phyloP scores from a whole-genome alignment of 176 grass and related monocot genomes.

The Carex parvula region DNA sequence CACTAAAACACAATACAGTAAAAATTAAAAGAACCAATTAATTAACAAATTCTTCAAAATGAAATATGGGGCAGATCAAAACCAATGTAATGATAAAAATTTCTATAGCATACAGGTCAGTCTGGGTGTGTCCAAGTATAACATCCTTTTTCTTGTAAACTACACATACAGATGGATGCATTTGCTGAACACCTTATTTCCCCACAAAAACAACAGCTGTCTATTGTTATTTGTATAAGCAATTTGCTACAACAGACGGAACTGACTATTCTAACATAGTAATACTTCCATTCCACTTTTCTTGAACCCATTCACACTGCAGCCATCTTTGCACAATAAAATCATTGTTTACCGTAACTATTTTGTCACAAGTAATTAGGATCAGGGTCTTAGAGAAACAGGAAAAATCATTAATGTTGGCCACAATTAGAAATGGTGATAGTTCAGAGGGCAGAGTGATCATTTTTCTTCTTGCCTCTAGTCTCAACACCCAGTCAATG shows the following conservation, averaged over 20 bases:
- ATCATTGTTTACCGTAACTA: neutral
- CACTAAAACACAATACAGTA: conserved; percentile 10
- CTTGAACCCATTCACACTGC: neutral
- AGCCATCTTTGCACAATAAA: neutral
- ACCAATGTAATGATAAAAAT: neutral
- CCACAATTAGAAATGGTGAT: neutral
- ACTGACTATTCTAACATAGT: neutral
- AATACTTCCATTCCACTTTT: neutral
- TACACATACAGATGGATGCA: neutral
- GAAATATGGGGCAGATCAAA: neutral
- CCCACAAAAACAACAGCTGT: neutral
- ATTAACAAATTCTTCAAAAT: conserved; percentile 10
- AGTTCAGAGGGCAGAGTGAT: neutral
- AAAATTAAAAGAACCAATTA: neutral
- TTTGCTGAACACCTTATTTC: neutral
- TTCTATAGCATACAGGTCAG: neutral
- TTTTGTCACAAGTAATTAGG: neutral
- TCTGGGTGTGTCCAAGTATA: no score
- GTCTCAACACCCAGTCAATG: neutral
- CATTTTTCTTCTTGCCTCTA: neutral
- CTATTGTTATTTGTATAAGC: neutral
- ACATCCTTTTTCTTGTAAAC: neutral
- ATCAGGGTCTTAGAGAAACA: neutral
- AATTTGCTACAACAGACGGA: neutral
- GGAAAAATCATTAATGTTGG: neutral